A percentile compares a stretch with the other conserved stretches of the same genome.
These are phyloP conservation scores for Ustulina deusta DNA, from an alignment of 2,329 filamentous ascomycete genomes.

Conservation along the genomic window DNA sequence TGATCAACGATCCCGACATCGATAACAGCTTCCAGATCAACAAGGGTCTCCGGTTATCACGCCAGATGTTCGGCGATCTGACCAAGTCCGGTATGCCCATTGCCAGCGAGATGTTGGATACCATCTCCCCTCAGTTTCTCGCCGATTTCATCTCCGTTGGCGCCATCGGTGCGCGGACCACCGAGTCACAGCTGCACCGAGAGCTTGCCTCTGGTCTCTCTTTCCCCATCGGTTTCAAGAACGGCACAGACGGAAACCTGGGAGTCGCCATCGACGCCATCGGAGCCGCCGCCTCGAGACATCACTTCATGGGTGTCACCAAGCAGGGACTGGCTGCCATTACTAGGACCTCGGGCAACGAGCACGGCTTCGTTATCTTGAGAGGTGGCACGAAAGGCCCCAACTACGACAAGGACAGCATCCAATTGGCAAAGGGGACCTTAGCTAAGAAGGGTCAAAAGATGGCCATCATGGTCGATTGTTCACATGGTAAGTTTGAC, in stretches of 20 bases:
- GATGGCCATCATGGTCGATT: slow-evolving; percentile 96
- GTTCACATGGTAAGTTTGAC: slow-evolving; percentile 81
- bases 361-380: slow-evolving; percentile 97
- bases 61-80: slow-evolving; percentile 92
- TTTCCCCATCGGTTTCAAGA: slow-evolving; percentile 99
- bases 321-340: slow-evolving; percentile 97
- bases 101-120: slow-evolving; percentile 98
- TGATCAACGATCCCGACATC: slow-evolving; percentile 99
- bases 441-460: slow-evolving; percentile 85
- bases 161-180: slow-evolving; percentile 94
- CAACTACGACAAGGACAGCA: slow-evolving; percentile 90
- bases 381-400: slow-evolving; percentile 91
- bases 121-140: slow-evolving; percentile 97
- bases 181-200: slow-evolving; percentile 94
- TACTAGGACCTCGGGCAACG: slow-evolving; percentile 91
- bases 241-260: slow-evolving; percentile 93
- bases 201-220: slow-evolving; percentile 95
- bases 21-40: slow-evolving; percentile 99
- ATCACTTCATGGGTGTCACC: slow-evolving; percentile 98
- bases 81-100: slow-evolving; percentile 91
- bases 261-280: slow-evolving; percentile 96
- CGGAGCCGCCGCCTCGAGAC: slow-evolving; percentile 83
- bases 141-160: slow-evolving; percentile 95
- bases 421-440: slow-evolving; percentile 81
- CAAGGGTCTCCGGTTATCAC: slow-evolving; percentile 93